These are phyloP conservation scores for Euclidium syriacum DNA, from an alignment of 345 rosid species.

Conservation along the genomic window DNA sequence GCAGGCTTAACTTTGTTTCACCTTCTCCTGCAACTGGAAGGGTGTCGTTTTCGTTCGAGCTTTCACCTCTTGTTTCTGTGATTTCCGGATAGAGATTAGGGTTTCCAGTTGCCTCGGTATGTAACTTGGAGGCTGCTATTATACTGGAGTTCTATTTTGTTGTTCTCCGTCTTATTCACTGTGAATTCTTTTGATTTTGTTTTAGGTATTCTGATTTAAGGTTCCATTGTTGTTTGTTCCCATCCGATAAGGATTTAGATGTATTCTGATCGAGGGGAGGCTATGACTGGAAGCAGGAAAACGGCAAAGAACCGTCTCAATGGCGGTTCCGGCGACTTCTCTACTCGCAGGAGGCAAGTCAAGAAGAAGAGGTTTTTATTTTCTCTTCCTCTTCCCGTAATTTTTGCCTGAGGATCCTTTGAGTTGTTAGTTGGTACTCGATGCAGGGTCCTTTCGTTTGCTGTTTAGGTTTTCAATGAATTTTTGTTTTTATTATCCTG, in stretches of 20 bases:
- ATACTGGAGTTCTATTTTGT: background rate
- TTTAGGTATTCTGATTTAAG: background rate
- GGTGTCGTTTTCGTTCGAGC: background rate
- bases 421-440: no score
- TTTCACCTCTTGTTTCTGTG: background rate
- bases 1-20: no score
- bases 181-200: background rate
- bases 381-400: background rate
- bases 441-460: background rate
- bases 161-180: background rate
- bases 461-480: background rate
- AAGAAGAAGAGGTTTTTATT: constrained; percentile 62
- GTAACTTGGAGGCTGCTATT: background rate
- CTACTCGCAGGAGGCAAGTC: constrained; percentile 42
- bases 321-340: constrained; percentile 39
- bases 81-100: background rate
- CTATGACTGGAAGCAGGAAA: constrained; percentile 31
- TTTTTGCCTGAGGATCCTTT: background rate
- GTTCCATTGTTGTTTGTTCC: background rate
- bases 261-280: constrained; percentile 84
- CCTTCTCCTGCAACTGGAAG: no score
- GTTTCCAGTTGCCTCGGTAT: background rate
- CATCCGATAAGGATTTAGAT: constrained; percentile 26
- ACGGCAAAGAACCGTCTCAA: constrained; percentile 63
- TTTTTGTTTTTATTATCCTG: no score